phyloP scores from a whole-genome alignment of 768 basidiomycete genomes.

The Hericium erinaceus region DNA sequence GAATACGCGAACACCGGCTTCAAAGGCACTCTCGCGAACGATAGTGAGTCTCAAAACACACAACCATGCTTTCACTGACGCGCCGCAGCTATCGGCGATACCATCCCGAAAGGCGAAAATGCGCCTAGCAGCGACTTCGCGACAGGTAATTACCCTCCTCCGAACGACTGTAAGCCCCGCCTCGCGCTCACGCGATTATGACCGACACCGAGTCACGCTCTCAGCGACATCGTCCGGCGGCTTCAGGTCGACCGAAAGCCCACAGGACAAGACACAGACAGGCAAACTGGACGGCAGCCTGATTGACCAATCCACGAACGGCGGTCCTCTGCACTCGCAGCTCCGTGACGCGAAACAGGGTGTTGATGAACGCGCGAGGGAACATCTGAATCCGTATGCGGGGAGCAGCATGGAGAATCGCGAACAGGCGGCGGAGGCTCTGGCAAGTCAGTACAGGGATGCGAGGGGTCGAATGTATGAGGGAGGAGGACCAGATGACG shows the following conservation, averaged over 20 bases:
- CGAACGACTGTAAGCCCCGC: conserved; percentile 9
- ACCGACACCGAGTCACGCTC: not conserved
- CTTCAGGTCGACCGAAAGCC: not conserved
- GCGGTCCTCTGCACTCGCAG: not conserved
- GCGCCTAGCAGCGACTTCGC: conserved; percentile 7
- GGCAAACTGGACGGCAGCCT: not conserved
- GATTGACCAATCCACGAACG: not conserved
- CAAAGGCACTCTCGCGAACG: conserved; percentile 10
- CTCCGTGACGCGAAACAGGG: conserved; percentile 1
- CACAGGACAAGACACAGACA: not conserved
- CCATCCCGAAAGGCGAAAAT: not conserved
- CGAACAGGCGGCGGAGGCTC: conserved; percentile 10
- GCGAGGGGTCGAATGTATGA: conserved; percentile 6
- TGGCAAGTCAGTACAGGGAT: conserved; percentile 10
- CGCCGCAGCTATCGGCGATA: not conserved
- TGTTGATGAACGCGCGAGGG: conserved; percentile 3
- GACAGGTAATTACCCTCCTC: conserved; percentile 13
- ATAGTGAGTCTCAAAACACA: conserved; percentile 1
- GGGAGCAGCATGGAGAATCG: conserved; percentile 11
- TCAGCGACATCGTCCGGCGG: conserved; percentile 14
- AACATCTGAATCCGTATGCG: not conserved
- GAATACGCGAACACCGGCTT: conserved; percentile 15
- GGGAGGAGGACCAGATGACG: not conserved
- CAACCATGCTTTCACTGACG: not conserved
- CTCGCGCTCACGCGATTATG: not conserved